These are phyloP conservation scores for Macadamia tetraphylla DNA, from an alignment of 164 flowering plant genomes.

Conservation along the genomic window DNA sequence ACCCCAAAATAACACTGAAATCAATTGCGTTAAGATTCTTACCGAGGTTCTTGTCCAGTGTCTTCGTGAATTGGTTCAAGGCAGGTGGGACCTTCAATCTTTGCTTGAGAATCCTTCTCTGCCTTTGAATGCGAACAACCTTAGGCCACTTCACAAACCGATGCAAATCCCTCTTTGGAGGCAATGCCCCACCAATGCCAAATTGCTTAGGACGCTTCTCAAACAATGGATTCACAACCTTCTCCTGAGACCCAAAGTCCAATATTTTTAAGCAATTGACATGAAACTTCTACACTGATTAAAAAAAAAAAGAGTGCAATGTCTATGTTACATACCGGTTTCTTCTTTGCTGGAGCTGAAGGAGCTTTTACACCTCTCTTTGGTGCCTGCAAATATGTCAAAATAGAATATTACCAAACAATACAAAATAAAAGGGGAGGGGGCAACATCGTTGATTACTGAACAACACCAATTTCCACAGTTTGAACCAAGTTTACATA, in stretches of 20 bases:
- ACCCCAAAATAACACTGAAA: no score
- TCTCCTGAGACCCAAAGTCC: conserved; percentile 18
- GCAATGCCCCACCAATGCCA: conserved; percentile 40
- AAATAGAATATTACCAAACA: neutral
- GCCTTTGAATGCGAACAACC: conserved; percentile 30
- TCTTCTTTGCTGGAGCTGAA: conserved; percentile 3
- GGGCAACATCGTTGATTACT: neutral
- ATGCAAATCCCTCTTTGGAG: conserved; percentile 28
- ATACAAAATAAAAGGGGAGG: no score
- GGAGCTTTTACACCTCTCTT: conserved; percentile 6
- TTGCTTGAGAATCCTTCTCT: conserved; percentile 24
- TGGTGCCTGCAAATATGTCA: neutral
- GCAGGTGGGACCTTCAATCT: conserved; percentile 33
- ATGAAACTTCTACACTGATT: no score
- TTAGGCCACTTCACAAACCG: conserved; percentile 30
- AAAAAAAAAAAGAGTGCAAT: no score
- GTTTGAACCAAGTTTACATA: no score
- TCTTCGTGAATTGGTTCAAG: conserved; percentile 29
- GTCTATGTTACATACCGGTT: neutral
- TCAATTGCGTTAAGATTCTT: neutral
- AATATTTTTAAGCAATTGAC: no score
- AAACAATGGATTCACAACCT: conserved; percentile 53
- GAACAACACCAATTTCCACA: neutral
- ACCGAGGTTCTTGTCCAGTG: conserved; percentile 29
- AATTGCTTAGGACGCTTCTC: conserved; percentile 77